Evolutionary conservation across 139 green algal genomes (phyloP).

Genomic region (Chlamydomonas urium): DNA sequence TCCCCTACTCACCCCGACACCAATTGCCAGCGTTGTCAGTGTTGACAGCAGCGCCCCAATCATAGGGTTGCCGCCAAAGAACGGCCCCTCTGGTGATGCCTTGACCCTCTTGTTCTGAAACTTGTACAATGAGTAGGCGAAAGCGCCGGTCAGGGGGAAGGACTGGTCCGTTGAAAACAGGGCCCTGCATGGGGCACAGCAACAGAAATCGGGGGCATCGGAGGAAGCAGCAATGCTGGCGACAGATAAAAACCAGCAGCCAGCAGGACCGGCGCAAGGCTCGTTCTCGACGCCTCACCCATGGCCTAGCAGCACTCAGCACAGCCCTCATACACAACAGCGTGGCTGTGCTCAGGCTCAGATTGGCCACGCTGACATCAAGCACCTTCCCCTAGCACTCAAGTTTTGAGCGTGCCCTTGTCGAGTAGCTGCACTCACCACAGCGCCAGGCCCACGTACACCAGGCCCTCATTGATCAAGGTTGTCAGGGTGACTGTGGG

Average conservation of each 20-base stretch:
- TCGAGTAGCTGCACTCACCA: no score
- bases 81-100: constrained; percentile 60
- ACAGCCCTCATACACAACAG: not conserved
- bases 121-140: constrained; percentile 54
- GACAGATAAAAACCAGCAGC: no score
- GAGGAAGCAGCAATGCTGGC: no score
- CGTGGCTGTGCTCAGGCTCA: not conserved
- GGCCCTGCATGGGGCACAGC: constrained; percentile 43
- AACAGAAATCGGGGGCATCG: no score
- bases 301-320: no score
- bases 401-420: no score
- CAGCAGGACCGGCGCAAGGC: no score
- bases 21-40: constrained; percentile 44
- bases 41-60: constrained; percentile 64
- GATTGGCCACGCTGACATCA: not conserved
- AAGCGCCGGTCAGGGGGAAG: constrained; percentile 41
- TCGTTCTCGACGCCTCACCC: no score
- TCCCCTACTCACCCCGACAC: constrained; percentile 41
- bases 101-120: constrained; percentile 48
- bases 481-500: constrained; percentile 61
- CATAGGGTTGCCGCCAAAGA: constrained; percentile 64
- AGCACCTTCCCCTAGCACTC: no score
- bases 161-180: constrained; percentile 46
- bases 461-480: constrained; percentile 76
- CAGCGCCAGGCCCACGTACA: constrained; percentile 63